A percentile compares a stretch with the other conserved stretches of the same genome.
These are phyloP conservation scores for Olyra latifolia DNA, from an alignment of 176 grass and related monocot species.

Conservation along the genomic window DNA sequence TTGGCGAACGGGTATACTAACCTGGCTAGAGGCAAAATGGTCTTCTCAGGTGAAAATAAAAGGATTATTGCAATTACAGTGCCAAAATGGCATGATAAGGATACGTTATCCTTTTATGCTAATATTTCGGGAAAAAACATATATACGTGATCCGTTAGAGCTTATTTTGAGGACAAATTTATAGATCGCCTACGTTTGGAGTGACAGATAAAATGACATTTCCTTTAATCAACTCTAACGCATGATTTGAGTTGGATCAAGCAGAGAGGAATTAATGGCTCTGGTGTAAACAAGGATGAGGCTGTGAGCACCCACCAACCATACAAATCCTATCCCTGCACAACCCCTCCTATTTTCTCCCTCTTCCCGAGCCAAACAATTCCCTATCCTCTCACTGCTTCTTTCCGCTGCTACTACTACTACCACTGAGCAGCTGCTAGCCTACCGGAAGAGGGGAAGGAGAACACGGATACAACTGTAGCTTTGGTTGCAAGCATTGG, in stretches of 20 bases:
- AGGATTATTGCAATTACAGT: too few species aligned
- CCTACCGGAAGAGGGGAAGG: background rate
- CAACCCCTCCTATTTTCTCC: background rate
- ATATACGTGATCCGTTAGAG: too few species aligned
- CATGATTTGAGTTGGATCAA: conserved; percentile 15
- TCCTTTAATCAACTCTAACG: background rate
- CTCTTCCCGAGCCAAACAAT: conserved; percentile 9
- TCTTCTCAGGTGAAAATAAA: too few species aligned
- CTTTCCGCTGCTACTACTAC: background rate
- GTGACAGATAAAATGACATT: too few species aligned
- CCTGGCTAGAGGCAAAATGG: too few species aligned
- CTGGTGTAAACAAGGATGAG: conserved; percentile 31
- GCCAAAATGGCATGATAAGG: too few species aligned
- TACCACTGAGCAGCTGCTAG: background rate
- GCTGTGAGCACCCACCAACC: background rate
- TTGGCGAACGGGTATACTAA: too few species aligned
- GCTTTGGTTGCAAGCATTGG: background rate
- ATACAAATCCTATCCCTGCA: background rate
- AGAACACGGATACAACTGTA: background rate
- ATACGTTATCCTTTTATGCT: too few species aligned
- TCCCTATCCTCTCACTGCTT: conserved; percentile 28
- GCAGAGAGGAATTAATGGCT: conserved; percentile 21
- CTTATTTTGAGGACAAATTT: too few species aligned
- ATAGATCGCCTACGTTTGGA: too few species aligned
- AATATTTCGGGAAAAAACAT: too few species aligned